A percentile compares a stretch with the other conserved stretches of the same genome.
These are phyloP conservation scores for Lanzia echinophila DNA, from an alignment of 2,329 filamentous ascomycete species.

Conservation along the genomic window DNA sequence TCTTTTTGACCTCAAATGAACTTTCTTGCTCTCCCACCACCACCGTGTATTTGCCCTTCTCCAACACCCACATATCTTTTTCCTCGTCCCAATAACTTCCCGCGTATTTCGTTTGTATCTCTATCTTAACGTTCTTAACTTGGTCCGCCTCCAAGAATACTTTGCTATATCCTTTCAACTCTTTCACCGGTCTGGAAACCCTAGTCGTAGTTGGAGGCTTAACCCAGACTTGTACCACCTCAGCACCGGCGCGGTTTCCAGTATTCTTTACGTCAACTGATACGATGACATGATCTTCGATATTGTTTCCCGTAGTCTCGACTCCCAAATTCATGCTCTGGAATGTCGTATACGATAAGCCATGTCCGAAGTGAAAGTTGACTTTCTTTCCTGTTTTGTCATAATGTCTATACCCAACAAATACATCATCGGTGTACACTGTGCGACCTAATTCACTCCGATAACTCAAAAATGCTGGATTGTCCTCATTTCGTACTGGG, in stretches of 20 bases:
- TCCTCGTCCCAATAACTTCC: conserved; percentile 38
- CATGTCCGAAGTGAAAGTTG: conserved; percentile 72
- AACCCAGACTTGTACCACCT: conserved; percentile 53
- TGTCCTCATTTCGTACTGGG: conserved; percentile 60
- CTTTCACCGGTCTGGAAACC: conserved; percentile 45
- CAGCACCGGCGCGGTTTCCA: conserved; percentile 45
- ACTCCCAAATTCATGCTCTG: conserved; percentile 8
- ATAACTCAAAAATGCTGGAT: conserved; percentile 72
- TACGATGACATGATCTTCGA: conserved; percentile 17
- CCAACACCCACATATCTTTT: conserved; percentile 34
- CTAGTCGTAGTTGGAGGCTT: conserved; percentile 43
- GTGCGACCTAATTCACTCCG: conserved; percentile 62
- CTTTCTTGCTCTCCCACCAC: conserved; percentile 41
- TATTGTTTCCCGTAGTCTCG: not conserved
- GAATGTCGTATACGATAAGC: conserved; percentile 72
- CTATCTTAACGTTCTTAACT: conserved; percentile 49
- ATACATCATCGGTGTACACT: conserved; percentile 74
- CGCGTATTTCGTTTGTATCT: conserved; percentile 36
- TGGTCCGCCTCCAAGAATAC: conserved; percentile 54
- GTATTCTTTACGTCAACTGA: conserved; percentile 40
- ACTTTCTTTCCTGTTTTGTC: conserved; percentile 60
- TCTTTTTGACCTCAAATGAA: conserved; percentile 51
- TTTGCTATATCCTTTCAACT: conserved; percentile 61
- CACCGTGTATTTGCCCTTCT: conserved; percentile 34
- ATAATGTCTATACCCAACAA: conserved; percentile 75